Evolutionary conservation across 192 early-diverging fungal genomes (phyloP), one percentile per base, ranked within the genome.

Genomic region (Ambispora gerdemannii): DNA sequence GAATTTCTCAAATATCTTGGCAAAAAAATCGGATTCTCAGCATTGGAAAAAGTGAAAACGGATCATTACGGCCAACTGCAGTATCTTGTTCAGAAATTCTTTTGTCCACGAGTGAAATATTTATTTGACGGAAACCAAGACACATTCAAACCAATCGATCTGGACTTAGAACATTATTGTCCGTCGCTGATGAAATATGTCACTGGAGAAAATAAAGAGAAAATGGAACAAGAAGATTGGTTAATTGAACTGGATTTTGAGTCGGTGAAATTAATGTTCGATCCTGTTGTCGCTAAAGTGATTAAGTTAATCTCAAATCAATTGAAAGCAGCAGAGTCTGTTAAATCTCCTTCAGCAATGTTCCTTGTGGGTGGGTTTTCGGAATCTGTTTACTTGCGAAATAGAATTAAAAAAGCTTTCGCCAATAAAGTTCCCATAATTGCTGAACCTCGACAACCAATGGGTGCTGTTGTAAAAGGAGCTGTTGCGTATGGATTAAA

Each of bases 331-430:
- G 64, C 79, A 2, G 75, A 81, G 50, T 67, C 70, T 6, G 32
- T 47, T 11, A 72, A 74, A 20, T 63, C 63, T 15, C 70, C 80
- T 31, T 77, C 81, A 22, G 80, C 82, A 49, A 79, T 86, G 50
- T 81, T 86, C 61, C 65, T 86, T 34, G 84, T 86, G 28, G 84
- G 84, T 74, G 84, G 84, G 4, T 86, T 86, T 61, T 77, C 80
- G 13, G 78, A 81, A 1, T 86, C 84, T 33, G 79, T 80, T 59
- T 86, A 86, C 50, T 72, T 86, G 6, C 78, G 77, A 67, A 78
- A 81, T 67, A 74, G 82, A 70, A 78, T 83, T 17, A 77, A 82
- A 52, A 71, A 86, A 56, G 76, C 80, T 60, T 83, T 86, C 67
- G 75, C 76, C 30, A 50, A 15, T 36, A 75, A 77, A 27, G 80